Evolutionary conservation across 306 rosid genomes (phyloP), one percentile per base, ranked within the genome.

Genomic region (Pyrus pyrifolia): DNA sequence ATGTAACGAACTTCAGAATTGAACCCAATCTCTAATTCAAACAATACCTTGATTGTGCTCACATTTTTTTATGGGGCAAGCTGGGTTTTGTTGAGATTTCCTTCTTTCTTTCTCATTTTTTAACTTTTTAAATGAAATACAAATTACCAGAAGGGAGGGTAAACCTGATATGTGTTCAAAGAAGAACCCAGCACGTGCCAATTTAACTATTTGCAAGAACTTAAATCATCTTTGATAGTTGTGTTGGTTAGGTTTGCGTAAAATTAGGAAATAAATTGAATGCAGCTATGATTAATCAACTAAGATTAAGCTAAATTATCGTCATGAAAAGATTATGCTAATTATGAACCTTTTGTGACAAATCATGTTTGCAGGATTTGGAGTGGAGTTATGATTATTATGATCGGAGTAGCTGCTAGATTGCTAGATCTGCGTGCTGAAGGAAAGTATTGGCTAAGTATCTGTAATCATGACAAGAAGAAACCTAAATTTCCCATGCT

Each of bases 361-460:
- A 58, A 40, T 75, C 49, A 75, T 88, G 78, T 83, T 70, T 83
- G 75, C 88, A 93, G 96, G 75, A 80, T 90, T 81, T 82, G 85
- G 76, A 90, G 98, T 83, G 98, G 98, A 58, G 90, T 84, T 45
- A 78, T 93, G 83, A 89, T 90, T 64, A 85, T 93, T 67, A 79
- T 87, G 78, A 81, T 89, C 67, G 98, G 93, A 74, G 74, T 91
- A 79, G 84, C 83, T 78, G 96, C 89, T 2, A 86, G 91, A 85
- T 85, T 90, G 92, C 81, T 89, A 67, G 91, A 89, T 85, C 77
- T 87, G 75, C 83, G 84, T 80, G 86, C 86, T 70, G 86, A 86
- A 10, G 62, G 85, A 75, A 91, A 85, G 79, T 89, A 80, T 81
- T 93, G 98, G 96, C 81, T 68, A 72, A 83, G 80, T 62, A 83